Conservation (phyloP, 2,329 filamentous ascomycete genomes). For the Fusarium tjaetaba region DNA sequence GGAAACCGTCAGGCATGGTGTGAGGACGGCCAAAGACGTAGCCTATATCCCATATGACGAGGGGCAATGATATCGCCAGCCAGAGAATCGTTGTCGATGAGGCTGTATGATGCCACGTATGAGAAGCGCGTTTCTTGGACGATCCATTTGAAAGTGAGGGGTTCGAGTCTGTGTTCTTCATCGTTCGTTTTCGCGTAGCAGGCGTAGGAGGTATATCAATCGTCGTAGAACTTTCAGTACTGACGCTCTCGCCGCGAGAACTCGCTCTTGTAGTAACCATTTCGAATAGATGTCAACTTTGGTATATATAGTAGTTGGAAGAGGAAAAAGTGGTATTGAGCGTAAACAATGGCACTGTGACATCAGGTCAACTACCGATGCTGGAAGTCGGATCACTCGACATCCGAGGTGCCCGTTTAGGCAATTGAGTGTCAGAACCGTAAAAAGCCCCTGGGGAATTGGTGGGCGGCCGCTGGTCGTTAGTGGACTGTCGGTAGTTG, state of each 20-base stretch:
- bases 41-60: conserved; percentile 82
- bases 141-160: neutral
- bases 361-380: neutral
- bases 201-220: conserved; percentile 27
- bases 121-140: conserved; percentile 16
- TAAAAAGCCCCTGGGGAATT: conserved; percentile 5
- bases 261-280: conserved; percentile 54
- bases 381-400: conserved; percentile 1
- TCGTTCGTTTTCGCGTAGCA: conserved; percentile 27
- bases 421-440: conserved; percentile 11
- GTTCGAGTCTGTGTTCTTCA: conserved; percentile 1
- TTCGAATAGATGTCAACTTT: neutral
- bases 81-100: conserved; percentile 67
- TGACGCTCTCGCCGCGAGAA: conserved; percentile 46
- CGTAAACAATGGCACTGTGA: neutral
- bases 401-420: conserved; percentile 15
- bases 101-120: conserved; percentile 58
- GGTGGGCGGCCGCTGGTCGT: neutral
- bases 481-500: conserved; percentile 21
- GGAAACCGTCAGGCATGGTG: conserved; percentile 80
- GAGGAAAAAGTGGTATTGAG: neutral
- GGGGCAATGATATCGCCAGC: conserved; percentile 78
- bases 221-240: conserved; percentile 25
- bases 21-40: conserved; percentile 85
- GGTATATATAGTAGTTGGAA: neutral